Conservation (phyloP, 2,329 filamentous ascomycete species). For the Fusarium sp. region DNA sequence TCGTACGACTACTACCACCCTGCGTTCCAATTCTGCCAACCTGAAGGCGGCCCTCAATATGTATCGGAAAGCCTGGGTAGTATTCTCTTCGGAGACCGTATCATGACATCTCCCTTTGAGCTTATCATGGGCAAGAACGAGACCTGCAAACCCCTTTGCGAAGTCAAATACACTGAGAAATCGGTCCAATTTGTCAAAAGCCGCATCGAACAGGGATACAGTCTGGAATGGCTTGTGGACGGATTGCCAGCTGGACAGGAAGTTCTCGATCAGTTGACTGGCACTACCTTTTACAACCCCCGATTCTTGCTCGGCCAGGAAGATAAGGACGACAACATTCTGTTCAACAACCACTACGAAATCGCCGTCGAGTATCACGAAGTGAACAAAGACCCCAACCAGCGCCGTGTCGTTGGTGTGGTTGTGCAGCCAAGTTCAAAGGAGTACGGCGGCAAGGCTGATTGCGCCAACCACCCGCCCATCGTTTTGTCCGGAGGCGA, state of each 20-base stretch:
- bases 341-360: slow-evolving; percentile 94
- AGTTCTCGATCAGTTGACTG: slow-evolving; percentile 77
- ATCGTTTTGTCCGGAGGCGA: slow-evolving; percentile 70
- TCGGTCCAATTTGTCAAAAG: slow-evolving; percentile 82
- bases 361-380: slow-evolving; percentile 93
- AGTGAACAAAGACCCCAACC: slow-evolving; percentile 68
- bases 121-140: slow-evolving; percentile 87
- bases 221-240: slow-evolving; percentile 95
- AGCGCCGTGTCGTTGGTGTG: slow-evolving; percentile 90
- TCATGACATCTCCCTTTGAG: slow-evolving; percentile 95
- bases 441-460: slow-evolving; percentile 63
- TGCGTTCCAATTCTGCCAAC: slow-evolving; percentile 86
- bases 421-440: slow-evolving; percentile 83
- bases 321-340: slow-evolving; percentile 63
- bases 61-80: slow-evolving; percentile 86
- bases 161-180: slow-evolving; percentile 67
- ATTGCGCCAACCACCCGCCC: slow-evolving; percentile 69
- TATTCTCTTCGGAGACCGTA: slow-evolving; percentile 96
- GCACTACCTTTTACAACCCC: slow-evolving; percentile 85
- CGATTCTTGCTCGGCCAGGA: slow-evolving; percentile 80
- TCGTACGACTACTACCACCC: slow-evolving; percentile 96
- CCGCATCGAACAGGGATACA: slow-evolving; percentile 85
- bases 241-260: slow-evolving; percentile 89
- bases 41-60: slow-evolving; percentile 77
- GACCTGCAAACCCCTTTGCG: slow-evolving; percentile 83